Percentiles rank a stretch among this genome's conserved stretches.
Evolutionary conservation across 1,284 basidiomycete species (phyloP).

Genomic region (Inonotus obliquus): DNA sequence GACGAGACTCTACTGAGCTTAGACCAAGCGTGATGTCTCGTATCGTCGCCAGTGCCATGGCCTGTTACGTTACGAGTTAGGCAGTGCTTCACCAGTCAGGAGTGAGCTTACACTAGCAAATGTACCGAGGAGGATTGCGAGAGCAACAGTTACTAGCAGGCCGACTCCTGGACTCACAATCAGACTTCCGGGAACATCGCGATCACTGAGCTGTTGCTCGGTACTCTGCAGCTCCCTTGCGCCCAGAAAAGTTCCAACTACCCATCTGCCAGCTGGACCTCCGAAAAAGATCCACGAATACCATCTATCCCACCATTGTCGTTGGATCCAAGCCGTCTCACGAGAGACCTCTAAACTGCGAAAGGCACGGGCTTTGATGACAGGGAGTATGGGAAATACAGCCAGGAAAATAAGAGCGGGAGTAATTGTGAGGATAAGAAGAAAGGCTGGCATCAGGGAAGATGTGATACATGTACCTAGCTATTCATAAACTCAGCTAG

Average conservation of each 20-base stretch:
- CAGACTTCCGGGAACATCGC: conserved; percentile 21
- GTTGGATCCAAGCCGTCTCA: conserved; percentile 30
- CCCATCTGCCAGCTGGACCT: conserved; percentile 44
- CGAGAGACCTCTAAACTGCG: conserved; percentile 34
- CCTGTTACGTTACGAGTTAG: conserved; percentile 17
- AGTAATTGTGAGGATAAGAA: conserved; percentile 34
- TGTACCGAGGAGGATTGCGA: conserved; percentile 32
- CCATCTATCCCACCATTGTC: conserved; percentile 45
- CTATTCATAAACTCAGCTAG: conserved; percentile 25
- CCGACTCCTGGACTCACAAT: conserved; percentile 39
- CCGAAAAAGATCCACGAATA: conserved; percentile 47
- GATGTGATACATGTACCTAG: conserved; percentile 47
- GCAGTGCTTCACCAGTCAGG: not conserved
- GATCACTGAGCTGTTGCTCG: conserved; percentile 13
- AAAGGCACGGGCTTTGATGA: conserved; percentile 31
- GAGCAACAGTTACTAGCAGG: conserved; percentile 27
- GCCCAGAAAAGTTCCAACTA: conserved; percentile 39
- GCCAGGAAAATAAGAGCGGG: conserved; percentile 32
- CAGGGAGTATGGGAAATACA: conserved; percentile 30
- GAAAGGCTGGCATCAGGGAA: conserved; percentile 38
- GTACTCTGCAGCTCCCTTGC: conserved; percentile 30
- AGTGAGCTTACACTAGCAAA: conserved; percentile 36
- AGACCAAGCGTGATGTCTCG: conserved; percentile 30
- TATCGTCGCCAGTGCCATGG: conserved; percentile 28
- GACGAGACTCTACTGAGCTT: conserved; percentile 32